Conservation (phyloP, 177 flowering plant genomes). For the Vitis hybrid region DNA sequence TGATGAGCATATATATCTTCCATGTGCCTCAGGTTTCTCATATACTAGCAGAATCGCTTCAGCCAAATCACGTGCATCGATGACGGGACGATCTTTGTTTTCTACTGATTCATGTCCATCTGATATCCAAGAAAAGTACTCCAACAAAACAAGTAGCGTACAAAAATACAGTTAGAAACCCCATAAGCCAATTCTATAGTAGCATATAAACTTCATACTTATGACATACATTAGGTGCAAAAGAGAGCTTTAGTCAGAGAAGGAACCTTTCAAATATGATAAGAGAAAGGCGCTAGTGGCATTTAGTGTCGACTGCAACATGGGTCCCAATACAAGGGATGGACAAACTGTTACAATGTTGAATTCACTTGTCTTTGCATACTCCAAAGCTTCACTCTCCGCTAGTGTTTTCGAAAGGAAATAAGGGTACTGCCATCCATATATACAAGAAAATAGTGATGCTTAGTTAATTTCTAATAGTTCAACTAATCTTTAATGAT, state of each 20-base stretch:
- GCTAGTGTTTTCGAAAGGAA: slow-evolving; percentile 10
- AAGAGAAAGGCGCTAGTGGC: slow-evolving; percentile 7
- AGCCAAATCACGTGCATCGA: slow-evolving; percentile 8
- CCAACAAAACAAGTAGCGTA: background rate
- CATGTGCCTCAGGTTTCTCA: slow-evolving; percentile 9
- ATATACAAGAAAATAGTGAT: no score
- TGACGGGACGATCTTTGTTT: background rate
- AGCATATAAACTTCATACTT: no score
- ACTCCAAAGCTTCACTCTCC: slow-evolving; percentile 9
- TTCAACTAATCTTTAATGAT: no score
- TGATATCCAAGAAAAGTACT: background rate
- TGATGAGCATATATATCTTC: slow-evolving; percentile 9
- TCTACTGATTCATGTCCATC: slow-evolving; percentile 1
- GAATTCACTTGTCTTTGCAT: slow-evolving; percentile 3
- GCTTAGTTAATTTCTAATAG: background rate
- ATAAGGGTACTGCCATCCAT: slow-evolving; percentile 35
- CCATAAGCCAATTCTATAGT: no score
- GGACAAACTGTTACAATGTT: slow-evolving; percentile 9
- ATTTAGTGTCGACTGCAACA: slow-evolving; percentile 7
- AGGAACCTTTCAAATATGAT: slow-evolving; percentile 3
- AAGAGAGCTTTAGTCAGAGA: background rate
- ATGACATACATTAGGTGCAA: no score
- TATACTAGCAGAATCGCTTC: slow-evolving; percentile 3
- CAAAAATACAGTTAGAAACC: no score
- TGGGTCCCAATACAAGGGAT: slow-evolving; percentile 6